Conservation (phyloP, 2,329 filamentous ascomycete species). For the Paraconiothyrium sp. region DNA sequence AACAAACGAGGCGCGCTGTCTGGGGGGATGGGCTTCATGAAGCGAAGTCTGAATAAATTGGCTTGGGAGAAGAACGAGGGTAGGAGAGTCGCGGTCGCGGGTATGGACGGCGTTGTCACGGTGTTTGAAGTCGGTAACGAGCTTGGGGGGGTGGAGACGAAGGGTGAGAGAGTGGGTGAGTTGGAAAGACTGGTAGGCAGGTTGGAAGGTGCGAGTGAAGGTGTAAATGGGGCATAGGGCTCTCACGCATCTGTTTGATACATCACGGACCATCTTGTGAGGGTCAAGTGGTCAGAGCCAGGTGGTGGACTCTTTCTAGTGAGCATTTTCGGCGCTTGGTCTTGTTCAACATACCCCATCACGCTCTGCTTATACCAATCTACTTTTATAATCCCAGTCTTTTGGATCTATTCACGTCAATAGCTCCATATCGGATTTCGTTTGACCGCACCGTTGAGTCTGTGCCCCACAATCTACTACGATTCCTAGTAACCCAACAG, state of each 20-base stretch:
- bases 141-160: conserved; percentile 84
- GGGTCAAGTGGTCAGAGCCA: conserved; percentile 4
- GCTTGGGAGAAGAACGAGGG: conserved; percentile 94
- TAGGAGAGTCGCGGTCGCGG: conserved; percentile 85
- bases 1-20: conserved; percentile 50
- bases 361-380: conserved; percentile 9
- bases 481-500: no score
- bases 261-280: background rate
- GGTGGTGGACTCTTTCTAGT: background rate
- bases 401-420: background rate
- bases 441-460: no score
- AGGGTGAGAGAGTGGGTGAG: conserved; percentile 89
- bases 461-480: no score
- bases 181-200: conserved; percentile 89
- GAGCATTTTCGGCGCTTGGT: conserved; percentile 11
- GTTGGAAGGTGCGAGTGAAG: conserved; percentile 63
- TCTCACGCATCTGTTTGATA: background rate
- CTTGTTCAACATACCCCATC: conserved; percentile 13
- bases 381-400: background rate
- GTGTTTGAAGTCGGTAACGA: conserved; percentile 91
- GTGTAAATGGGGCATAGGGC: conserved; percentile 34
- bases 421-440: no score
- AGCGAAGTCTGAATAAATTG: conserved; percentile 90
- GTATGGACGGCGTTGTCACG: conserved; percentile 88
- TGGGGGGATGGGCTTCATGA: conserved; percentile 68